Conservation (phyloP, 2,329 filamentous ascomycete genomes). For the Botrytis pseudocinerea region DNA sequence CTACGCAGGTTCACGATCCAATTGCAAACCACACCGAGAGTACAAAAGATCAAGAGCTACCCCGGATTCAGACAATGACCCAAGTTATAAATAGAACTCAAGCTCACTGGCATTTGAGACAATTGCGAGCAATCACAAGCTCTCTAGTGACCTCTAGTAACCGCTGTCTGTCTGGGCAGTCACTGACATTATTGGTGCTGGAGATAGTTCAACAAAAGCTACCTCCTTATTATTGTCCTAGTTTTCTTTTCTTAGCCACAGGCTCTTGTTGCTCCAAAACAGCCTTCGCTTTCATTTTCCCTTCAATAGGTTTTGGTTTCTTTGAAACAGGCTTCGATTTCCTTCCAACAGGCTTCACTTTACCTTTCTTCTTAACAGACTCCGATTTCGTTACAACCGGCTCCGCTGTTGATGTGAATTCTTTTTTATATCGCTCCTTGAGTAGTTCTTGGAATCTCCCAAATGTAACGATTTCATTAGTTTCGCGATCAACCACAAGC, state of each 20-base stretch:
- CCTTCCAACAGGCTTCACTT: neutral
- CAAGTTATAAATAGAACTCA: neutral
- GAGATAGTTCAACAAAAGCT: neutral
- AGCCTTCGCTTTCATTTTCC: neutral
- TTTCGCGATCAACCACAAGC: conserved; percentile 4
- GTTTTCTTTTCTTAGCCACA: neutral
- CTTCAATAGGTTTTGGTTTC: neutral
- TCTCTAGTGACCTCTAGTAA: neutral
- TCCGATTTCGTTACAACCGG: neutral
- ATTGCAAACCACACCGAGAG: neutral
- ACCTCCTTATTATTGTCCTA: neutral
- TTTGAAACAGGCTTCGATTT: neutral
- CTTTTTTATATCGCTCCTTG: neutral
- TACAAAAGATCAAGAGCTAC: neutral
- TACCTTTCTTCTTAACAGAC: neutral
- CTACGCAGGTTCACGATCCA: neutral
- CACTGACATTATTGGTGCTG: neutral
- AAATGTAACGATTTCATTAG: neutral
- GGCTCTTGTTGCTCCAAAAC: neutral
- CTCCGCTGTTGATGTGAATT: neutral
- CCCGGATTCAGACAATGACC: neutral
- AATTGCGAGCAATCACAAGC: neutral
- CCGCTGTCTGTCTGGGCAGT: neutral
- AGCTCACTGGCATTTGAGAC: neutral
- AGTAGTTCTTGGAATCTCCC: neutral